Conservation (phyloP, 1,139 yeast genomes). For the Sporopachydermia cereana region DNA sequence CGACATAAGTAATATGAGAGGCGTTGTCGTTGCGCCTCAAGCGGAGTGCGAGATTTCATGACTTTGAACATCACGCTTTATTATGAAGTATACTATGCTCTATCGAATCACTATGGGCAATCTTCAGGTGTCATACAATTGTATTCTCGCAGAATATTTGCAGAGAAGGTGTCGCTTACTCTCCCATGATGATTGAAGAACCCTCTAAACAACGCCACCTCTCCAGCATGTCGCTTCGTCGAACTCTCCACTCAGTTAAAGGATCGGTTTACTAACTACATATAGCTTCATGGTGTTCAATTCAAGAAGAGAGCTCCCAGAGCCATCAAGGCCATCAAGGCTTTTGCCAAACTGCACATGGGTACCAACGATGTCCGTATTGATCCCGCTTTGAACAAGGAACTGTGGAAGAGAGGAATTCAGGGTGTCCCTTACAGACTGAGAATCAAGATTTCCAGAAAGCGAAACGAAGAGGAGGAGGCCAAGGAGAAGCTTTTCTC, state of each 20-base stretch:
- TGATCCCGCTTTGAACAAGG: slow-evolving; percentile 97
- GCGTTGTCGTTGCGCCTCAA: background rate
- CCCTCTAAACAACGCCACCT: no score
- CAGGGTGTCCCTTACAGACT: slow-evolving; percentile 98
- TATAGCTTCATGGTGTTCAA: slow-evolving; percentile 88
- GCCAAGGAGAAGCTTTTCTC: slow-evolving; percentile 98
- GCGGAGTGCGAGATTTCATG: background rate
- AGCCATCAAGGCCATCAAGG: slow-evolving; percentile 98
- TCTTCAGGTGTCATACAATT: no score
- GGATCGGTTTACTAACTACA: no score
- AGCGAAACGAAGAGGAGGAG: slow-evolving; percentile 99
- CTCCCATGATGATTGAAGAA: no score
- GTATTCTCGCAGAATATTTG: no score
- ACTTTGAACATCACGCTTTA: background rate
- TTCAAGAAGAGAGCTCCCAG: slow-evolving; percentile 99
- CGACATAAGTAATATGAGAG: no score
- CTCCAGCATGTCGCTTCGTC: no score
- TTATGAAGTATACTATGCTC: no score
- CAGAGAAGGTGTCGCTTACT: no score
- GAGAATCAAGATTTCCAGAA: slow-evolving; percentile 98
- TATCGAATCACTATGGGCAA: no score
- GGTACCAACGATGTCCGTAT: slow-evolving; percentile 98
- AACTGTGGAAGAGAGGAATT: slow-evolving; percentile 99
- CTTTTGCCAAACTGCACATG: slow-evolving; percentile 97
- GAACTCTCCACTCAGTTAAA: no score